phyloP scores from a whole-genome alignment of 179 eudicot genomes.

The Monotropa hypopitys region DNA sequence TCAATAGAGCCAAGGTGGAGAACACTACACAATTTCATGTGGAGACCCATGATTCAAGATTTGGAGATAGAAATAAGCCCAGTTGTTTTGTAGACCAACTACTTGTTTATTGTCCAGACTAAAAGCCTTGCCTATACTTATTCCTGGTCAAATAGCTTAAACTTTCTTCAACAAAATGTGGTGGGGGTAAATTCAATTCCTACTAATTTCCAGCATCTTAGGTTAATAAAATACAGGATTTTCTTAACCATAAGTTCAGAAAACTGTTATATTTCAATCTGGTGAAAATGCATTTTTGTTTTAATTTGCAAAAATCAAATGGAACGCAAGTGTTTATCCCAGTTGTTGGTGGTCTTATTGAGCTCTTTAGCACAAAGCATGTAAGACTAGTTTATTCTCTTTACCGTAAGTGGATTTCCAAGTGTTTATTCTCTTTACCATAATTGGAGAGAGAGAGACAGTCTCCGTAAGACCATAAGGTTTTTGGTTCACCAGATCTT shows the following conservation, averaged over 20 bases:
- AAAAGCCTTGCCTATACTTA: neutral
- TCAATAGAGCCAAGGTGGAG: conserved; percentile 57
- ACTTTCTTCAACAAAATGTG: neutral
- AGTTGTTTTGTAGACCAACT: neutral
- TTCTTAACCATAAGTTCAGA: neutral
- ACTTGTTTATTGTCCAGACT: neutral
- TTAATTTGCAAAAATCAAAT: conserved; percentile 31
- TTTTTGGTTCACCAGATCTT: conserved; percentile 29
- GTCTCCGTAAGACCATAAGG: conserved; percentile 6
- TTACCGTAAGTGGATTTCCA: no score
- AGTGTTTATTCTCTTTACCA: neutral
- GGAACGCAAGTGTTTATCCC: conserved; percentile 77
- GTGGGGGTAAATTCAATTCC: no score
- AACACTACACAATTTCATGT: neutral
- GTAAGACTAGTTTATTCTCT: conserved; percentile 29
- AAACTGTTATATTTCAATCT: neutral
- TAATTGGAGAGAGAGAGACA: neutral
- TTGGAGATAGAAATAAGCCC: neutral
- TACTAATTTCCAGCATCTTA: neutral
- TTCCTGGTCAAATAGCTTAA: neutral
- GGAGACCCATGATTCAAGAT: neutral
- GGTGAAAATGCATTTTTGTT: neutral
- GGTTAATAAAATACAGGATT: neutral
- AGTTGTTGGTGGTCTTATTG: conserved; percentile 57
- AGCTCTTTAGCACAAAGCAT: conserved; percentile 46